Evolutionary conservation across 2,329 filamentous ascomycete genomes (phyloP).

Genomic region (Incumbomyces lentus): DNA sequence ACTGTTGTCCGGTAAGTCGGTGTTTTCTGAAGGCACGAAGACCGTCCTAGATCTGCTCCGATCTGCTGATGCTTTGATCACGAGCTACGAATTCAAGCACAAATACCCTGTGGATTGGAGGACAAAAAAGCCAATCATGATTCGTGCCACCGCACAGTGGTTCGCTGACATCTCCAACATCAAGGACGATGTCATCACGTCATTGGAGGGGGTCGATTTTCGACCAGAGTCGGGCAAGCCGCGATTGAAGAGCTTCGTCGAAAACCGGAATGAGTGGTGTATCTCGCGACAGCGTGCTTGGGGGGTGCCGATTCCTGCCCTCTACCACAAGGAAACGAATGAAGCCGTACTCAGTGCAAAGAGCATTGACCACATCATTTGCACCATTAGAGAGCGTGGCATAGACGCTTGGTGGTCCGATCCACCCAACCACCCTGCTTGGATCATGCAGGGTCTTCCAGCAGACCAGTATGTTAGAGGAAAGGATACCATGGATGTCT

Average conservation of each 20-base stretch:
- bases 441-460: slow-evolving; percentile 59
- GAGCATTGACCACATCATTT: slow-evolving; percentile 75
- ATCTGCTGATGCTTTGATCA: slow-evolving; percentile 51
- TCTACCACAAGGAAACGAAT: slow-evolving; percentile 61
- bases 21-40: slow-evolving; percentile 58
- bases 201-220: slow-evolving; percentile 64
- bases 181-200: slow-evolving; percentile 59
- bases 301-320: slow-evolving; percentile 89
- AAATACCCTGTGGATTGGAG: slow-evolving; percentile 99
- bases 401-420: slow-evolving; percentile 96
- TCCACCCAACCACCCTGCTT: slow-evolving; percentile 59
- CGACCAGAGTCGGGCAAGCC: slow-evolving; percentile 63
- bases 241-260: slow-evolving; percentile 74
- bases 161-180: slow-evolving; percentile 85
- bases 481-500: slow-evolving; percentile 96
- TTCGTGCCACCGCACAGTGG: slow-evolving; percentile 92
- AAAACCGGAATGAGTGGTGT: slow-evolving; percentile 88
- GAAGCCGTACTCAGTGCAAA: slow-evolving; percentile 69
- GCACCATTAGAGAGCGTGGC: slow-evolving; percentile 63
- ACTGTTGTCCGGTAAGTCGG: slow-evolving; percentile 58
- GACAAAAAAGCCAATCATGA: slow-evolving; percentile 83
- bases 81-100: slow-evolving; percentile 63
- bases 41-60: slow-evolving; percentile 61
- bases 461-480: slow-evolving; percentile 49
- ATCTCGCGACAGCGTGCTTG: slow-evolving; percentile 92